phyloP scores from a whole-genome alignment of 495 filamentous ascomycete genomes.

The Xylaria telfairii region DNA sequence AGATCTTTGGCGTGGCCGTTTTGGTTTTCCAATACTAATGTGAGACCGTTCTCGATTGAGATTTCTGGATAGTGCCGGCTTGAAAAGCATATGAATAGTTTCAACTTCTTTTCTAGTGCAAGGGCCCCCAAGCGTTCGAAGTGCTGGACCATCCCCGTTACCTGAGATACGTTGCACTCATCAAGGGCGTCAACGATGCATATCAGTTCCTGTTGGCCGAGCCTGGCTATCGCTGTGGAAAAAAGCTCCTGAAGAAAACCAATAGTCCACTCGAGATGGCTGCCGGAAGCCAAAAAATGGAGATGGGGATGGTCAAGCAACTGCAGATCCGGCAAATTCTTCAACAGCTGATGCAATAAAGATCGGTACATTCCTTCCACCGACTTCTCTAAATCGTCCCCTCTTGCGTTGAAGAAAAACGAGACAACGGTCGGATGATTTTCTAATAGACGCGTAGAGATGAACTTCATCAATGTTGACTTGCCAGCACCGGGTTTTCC shows the following conservation, averaged over 20 bases:
- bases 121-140: constrained; percentile 30
- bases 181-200: constrained; percentile 18
- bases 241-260: constrained; percentile 41
- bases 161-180: constrained; percentile 30
- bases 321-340: constrained; percentile 35
- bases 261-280: constrained; percentile 18
- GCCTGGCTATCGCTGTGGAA: background rate
- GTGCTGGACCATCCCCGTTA: constrained; percentile 27
- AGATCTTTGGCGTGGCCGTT: constrained; percentile 26
- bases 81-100: constrained; percentile 43
- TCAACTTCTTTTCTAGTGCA: background rate
- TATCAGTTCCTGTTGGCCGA: background rate
- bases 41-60: constrained; percentile 27
- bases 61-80: constrained; percentile 45
- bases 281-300: background rate
- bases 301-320: constrained; percentile 22
- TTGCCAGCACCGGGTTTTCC: constrained; percentile 64
- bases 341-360: constrained; percentile 44
- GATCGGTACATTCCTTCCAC: constrained; percentile 62
- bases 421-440: constrained; percentile 39
- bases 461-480: constrained; percentile 57
- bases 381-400: constrained; percentile 57
- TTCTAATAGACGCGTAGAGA: constrained; percentile 10
- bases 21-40: constrained; percentile 36
- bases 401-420: constrained; percentile 59